Evolutionary conservation across 495 filamentous ascomycete genomes (phyloP).

Genomic region (Trichodelitschia bisporula): DNA sequence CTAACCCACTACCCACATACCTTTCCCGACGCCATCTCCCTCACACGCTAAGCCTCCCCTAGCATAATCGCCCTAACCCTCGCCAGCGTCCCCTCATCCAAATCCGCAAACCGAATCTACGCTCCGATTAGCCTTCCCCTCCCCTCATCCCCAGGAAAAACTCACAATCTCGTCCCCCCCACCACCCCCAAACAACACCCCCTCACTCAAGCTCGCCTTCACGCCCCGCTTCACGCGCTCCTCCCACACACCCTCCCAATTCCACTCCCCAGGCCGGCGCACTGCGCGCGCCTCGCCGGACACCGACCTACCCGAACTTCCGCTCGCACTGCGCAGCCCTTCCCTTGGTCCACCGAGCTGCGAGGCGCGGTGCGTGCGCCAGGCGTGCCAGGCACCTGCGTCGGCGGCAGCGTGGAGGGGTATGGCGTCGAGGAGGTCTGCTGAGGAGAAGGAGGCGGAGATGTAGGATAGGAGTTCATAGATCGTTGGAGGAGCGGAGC

Average conservation of each 20-base stretch:
- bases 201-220: conserved; percentile 48
- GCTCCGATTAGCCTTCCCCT: too few species aligned
- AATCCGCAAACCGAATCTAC: conserved; percentile 1
- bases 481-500: too few species aligned
- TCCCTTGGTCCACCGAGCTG: neutral
- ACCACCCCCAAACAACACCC: conserved; percentile 42
- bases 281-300: conserved; percentile 5
- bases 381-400: conserved; percentile 73
- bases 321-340: too few species aligned
- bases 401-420: conserved; percentile 67
- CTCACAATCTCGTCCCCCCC: conserved; percentile 46
- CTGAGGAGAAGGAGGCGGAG: conserved; percentile 55
- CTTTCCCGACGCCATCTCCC: too few species aligned
- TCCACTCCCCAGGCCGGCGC: conserved; percentile 60
- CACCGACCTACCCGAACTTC: too few species aligned
- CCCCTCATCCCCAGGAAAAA: conserved; percentile 1
- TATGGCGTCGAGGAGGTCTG: conserved; percentile 46
- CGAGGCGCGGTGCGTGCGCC: conserved; percentile 37
- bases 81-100: neutral
- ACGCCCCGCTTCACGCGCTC: conserved; percentile 55
- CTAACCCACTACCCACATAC: too few species aligned
- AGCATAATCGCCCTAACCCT: neutral
- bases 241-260: conserved; percentile 91
- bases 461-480: conserved; percentile 51
- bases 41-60: too few species aligned